Base-by-base conservation (phyloP, 805 yeast species). In the Ogataea nonfermentans region DNA sequence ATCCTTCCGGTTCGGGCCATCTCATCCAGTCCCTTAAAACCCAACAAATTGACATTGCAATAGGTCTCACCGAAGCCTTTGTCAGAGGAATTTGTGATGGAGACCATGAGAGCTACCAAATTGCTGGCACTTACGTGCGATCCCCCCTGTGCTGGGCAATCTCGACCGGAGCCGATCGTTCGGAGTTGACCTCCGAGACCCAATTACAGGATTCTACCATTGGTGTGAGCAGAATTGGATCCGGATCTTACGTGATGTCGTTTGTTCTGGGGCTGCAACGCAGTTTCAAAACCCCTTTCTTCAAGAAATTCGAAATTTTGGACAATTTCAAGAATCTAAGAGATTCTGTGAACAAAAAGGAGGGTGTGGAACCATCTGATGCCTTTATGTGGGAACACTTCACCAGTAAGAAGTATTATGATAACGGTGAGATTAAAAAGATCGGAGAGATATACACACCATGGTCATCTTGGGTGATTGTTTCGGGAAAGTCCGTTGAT, bases 301-400 rank as follows among this genome's bases (percentile, higher is more conserved):
- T 65, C 44, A 57, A 67, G 24, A 69, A 66, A 9, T 83, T 77
- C 57, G 79, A 78, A 14, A 66, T 83, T 12, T 67, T 81, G 48
- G 69, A 79, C 48, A 85, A 74, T 45, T 89, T 89, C 65, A 73
- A 75, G 55, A 85, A 84, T 55, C 70, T 89, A 53, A 72, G 97
- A 46, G 86, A 78, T 47, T 79, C 89, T 2, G 97, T 89, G 26
- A 87, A 87, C 62, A 63, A 66, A 49, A 65, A 62, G 44, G 70
- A 62, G 9, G 67, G 59, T 3, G 68, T 72, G 15, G 62, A 60
- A 22, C 58, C 70, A 14, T 70, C 81, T 24, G 96, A 89, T 56
- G 95, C 91, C 2, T 89, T 89, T 62, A 84, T 90, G 95, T 89
- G 97, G 97, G 97, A 89, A 56, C 75, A 84, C 62, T 89, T 89